These are phyloP conservation scores for Paralagenidium karlingii DNA, from an alignment of 352 stramenopile species.

Conservation along the genomic window DNA sequence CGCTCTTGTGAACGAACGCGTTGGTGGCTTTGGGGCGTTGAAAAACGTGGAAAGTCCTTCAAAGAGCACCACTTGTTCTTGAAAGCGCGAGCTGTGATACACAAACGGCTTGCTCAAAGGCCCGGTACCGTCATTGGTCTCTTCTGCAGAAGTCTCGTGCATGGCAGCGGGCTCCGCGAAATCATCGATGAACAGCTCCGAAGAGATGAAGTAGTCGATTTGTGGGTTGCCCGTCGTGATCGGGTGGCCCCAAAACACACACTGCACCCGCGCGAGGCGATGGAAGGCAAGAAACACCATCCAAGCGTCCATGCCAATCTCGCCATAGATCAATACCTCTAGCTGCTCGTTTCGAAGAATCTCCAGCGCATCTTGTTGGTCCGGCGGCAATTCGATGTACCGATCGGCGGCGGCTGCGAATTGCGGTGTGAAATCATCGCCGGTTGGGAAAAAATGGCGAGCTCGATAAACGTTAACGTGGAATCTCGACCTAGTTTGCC, in stretches of 20 bases:
- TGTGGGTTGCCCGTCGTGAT: slow-evolving; percentile 51
- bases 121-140: background rate
- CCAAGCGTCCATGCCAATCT: slow-evolving; percentile 75
- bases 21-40: slow-evolving; percentile 6
- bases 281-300: slow-evolving; percentile 57
- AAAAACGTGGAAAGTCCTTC: slow-evolving; percentile 53
- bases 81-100: slow-evolving; percentile 27
- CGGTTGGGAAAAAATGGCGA: slow-evolving; percentile 27
- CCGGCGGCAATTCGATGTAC: slow-evolving; percentile 24
- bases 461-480: slow-evolving; percentile 36
- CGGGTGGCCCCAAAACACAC: slow-evolving; percentile 81
- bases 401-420: slow-evolving; percentile 28
- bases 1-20: slow-evolving; percentile 10
- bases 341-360: slow-evolving; percentile 31
- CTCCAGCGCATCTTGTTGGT: slow-evolving; percentile 16
- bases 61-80: slow-evolving; percentile 62
- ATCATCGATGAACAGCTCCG: slow-evolving; percentile 28
- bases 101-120: slow-evolving; percentile 5
- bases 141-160: background rate
- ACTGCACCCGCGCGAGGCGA: slow-evolving; percentile 57
- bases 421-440: slow-evolving; percentile 25
- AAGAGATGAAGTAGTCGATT: slow-evolving; percentile 81
- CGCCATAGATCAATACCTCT: slow-evolving; percentile 69
- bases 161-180: slow-evolving; percentile 12
- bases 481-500: slow-evolving; percentile 19